Evolutionary conservation across 345 rosid genomes (phyloP), one percentile per base, ranked within the genome.

Genomic region (Nephelium lappaceum): DNA sequence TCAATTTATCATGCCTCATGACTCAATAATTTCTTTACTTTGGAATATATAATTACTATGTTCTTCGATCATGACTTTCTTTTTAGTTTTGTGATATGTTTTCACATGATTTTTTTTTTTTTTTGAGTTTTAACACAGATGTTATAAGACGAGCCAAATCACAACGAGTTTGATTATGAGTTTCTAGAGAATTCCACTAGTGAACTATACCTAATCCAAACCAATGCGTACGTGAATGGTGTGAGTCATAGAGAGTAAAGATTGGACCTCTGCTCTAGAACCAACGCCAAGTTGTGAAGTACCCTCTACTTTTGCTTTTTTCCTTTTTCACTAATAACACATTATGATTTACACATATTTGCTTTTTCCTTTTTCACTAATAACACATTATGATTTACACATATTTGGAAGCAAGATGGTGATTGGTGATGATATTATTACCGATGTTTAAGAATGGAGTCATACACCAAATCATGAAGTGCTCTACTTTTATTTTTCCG

Each of bases 141-240:
- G 99, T 94, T 98, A 78, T 97, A 98, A 0, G 98, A 97, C 0
- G 99, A 98, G 27, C 81, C 98, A 10, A 85, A 78, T 66, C 99
- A 94, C 87, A 91, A 94, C 75, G 99, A 97, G 77, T 97, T 97
- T 36, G 99, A 97, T 72, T 97, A 91, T 12, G 99, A 97, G 88
- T 97, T 97, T 86, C 84, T 97, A 63, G 99, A 98, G 0, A 97
- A 97, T 85, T 88, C 90, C 18, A 85, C 96, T 0, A 98, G 99
- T 0, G 99, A 97, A 61, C 99, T 98, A 0, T 97, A 94, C 84
- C 23, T 89, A 67, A 87, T 97, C 15, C 99, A 97, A 71, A 97
- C 99, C 51, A 97, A 97, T 71, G 78, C 94, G 19, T 97, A 87
- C 27, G 96, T 97, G 42, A 97, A 97, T 76, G 98, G 99, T 8